Evolutionary conservation across 1,139 yeast genomes (phyloP), one percentile per base, ranked within the genome.

Genomic region (Nakaseomyces nivariensis): DNA sequence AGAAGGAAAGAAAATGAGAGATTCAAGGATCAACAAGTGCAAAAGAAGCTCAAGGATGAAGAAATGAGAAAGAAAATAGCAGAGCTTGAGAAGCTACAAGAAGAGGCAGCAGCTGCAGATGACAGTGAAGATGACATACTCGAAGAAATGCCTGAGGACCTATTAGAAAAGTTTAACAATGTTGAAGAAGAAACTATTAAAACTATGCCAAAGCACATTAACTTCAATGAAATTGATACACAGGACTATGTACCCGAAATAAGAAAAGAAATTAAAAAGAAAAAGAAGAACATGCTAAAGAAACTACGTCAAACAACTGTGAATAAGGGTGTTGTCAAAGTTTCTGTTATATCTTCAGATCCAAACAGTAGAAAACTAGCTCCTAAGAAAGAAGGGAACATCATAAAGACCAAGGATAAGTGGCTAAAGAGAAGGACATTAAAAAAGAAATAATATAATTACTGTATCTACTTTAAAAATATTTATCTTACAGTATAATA

Each of bases 401-500:
- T 75, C 10, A 62, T 75, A 48, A 69, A 66, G 46, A 67, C 74
- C 32, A 78, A 73, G 60, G 77, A 76, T 49, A 76, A 76, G 58
- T 82, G 87, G 87, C 67, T 82, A 55, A 75, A 73, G 56, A 74
- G 88, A 62, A 79, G 74, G 57, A 68, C 80, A 24, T 64, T 81
- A 49, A 58, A 57, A 25, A 63, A 64, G 45, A 60, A 54, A 47
- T 61, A 54, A 49, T 40, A 36, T 29, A 8, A 24, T 11, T 4
- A 4, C 24, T 31, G 4, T 38, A 7, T 24, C 17, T 8, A 24
- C 31, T 8, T 7, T 34, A 11, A 11, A 34, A 34, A 8, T 34
- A 33, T n/a, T 11, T 33, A 33, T 33, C n/a, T 4, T n/a, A n/a
- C 36, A 29, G 9, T 29, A 29, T 7, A 7, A 29, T 9, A 29